Conservation (phyloP, 148 eudicot genomes). For the Cornus suecica region DNA sequence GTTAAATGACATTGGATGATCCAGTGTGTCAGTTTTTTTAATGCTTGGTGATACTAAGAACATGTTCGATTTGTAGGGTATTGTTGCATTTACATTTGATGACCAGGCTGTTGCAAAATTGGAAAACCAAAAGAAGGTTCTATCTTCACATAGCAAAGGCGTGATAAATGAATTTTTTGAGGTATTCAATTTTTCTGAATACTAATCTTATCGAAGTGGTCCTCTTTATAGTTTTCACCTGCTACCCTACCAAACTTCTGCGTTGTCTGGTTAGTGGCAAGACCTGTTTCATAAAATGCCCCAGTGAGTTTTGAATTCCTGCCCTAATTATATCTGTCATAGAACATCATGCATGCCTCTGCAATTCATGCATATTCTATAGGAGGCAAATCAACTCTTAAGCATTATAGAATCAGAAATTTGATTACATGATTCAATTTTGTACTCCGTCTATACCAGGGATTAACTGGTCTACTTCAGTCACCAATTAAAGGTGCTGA, state of each 20-base stretch:
- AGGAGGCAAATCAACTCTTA: not conserved
- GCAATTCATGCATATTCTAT: not conserved
- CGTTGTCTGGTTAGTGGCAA: not conserved
- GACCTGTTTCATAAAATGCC: not conserved
- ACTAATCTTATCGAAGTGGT: not conserved
- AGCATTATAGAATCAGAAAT: not conserved
- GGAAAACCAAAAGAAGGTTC: constrained; percentile 60
- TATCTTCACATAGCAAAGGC: constrained; percentile 76
- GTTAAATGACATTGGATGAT: constrained; percentile 3
- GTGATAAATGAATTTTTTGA: constrained; percentile 85
- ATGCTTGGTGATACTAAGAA: not conserved
- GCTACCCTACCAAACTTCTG: not conserved
- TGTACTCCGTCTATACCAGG: constrained; percentile 39
- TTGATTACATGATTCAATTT: not conserved
- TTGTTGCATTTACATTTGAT: constrained; percentile 90
- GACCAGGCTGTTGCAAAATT: constrained; percentile 49
- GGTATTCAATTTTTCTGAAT: constrained; percentile 34
- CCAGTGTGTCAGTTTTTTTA: not conserved
- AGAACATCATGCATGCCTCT: not conserved
- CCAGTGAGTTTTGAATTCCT: not conserved
- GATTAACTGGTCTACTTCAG: constrained; percentile 93
- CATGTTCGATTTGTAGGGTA: constrained; percentile 57
- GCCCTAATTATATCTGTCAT: not conserved
- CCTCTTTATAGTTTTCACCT: not conserved
- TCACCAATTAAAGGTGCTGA: constrained; percentile 96